A percentile compares a stretch with the other conserved stretches of the same genome.
phyloP scores from a whole-genome alignment of 768 basidiomycete species.

The Lactifluus hygrophoroides region DNA sequence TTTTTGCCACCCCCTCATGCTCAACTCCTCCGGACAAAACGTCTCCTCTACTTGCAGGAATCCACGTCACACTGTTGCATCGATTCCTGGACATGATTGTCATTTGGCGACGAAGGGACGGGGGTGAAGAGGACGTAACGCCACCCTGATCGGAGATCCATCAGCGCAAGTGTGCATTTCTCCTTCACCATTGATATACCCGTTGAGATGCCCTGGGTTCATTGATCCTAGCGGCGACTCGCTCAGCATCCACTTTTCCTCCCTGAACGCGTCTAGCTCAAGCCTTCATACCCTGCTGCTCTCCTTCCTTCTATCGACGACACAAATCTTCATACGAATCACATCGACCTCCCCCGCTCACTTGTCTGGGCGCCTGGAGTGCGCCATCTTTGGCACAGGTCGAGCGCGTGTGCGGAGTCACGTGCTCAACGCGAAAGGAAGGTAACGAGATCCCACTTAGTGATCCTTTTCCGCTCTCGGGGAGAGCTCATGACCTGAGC shows the following conservation, averaged over 20 bases:
- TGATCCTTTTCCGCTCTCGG: conserved; percentile 84
- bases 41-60: background rate
- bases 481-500: conserved; percentile 74
- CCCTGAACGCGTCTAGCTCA: conserved; percentile 21
- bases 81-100: conserved; percentile 10
- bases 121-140: conserved; percentile 19
- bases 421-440: conserved; percentile 48
- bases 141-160: background rate
- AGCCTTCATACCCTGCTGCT: conserved; percentile 3
- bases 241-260: conserved; percentile 40
- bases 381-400: conserved; percentile 81
- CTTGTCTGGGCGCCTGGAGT: conserved; percentile 51
- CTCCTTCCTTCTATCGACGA: conserved; percentile 3
- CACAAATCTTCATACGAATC: background rate
- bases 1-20: background rate
- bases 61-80: background rate
- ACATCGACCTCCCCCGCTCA: conserved; percentile 13
- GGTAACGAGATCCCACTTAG: conserved; percentile 56
- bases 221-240: conserved; percentile 35
- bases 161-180: conserved; percentile 28
- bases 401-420: conserved; percentile 64
- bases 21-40: conserved; percentile 4
- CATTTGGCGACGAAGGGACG: conserved; percentile 10
- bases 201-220: conserved; percentile 24
- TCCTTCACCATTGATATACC: conserved; percentile 67